Evolutionary conservation across 805 yeast species (phyloP).

Genomic region (Lipomyces japonicus): DNA sequence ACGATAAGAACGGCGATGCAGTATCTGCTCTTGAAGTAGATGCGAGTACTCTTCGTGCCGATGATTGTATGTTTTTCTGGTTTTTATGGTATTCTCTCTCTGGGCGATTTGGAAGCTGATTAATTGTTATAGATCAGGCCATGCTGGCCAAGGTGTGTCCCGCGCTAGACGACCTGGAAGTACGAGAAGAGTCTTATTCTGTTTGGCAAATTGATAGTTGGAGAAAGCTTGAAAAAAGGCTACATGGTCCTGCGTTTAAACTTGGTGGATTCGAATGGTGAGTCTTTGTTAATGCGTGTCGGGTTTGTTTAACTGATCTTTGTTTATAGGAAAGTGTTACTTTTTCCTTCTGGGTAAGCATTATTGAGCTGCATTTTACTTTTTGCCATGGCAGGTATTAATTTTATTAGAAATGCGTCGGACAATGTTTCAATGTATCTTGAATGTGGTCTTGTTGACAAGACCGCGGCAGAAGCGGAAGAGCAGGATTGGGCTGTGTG

Average conservation of each 20-base stretch:
- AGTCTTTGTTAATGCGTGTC: neutral
- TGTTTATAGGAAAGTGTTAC: constrained; percentile 45
- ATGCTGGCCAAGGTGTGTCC: constrained; percentile 22
- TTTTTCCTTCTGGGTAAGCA: constrained; percentile 67
- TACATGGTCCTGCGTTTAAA: constrained; percentile 35
- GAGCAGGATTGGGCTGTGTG: constrained; percentile 71
- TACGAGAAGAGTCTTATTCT: constrained; percentile 25
- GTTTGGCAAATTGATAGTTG: constrained; percentile 42
- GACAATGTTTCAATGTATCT: constrained; percentile 67
- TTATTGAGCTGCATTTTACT: constrained; percentile 5
- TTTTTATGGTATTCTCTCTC: neutral
- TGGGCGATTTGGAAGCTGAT: constrained; percentile 2
- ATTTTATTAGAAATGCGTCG: constrained; percentile 31
- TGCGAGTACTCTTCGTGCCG: constrained; percentile 3
- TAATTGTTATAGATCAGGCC: constrained; percentile 7
- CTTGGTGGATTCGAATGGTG: constrained; percentile 36
- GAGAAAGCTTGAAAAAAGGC: constrained; percentile 37
- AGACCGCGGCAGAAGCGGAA: constrained; percentile 34
- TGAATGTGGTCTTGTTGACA: constrained; percentile 57
- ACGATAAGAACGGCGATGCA: neutral
- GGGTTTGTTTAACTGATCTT: neutral
- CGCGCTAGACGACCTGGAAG: constrained; percentile 32
- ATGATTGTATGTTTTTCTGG: constrained; percentile 10
- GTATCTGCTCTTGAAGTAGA: neutral
- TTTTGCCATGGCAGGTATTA: neutral